Base-by-base conservation (phyloP, 2,329 filamentous ascomycete genomes). In the Fusarium staphyleae region DNA sequence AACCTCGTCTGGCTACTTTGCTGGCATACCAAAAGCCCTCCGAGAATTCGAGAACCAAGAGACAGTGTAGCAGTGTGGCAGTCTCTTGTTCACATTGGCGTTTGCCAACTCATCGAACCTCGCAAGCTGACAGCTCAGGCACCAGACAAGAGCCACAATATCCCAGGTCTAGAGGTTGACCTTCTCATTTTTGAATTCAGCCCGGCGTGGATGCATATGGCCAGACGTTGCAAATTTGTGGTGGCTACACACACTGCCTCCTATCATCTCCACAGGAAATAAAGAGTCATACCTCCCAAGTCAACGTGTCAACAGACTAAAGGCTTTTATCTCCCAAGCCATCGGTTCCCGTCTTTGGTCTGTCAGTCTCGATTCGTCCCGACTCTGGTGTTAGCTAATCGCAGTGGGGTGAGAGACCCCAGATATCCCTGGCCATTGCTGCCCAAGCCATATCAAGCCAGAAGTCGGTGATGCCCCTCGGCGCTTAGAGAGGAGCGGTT, bases 221-320 rank as follows among this genome's bases (percentile, higher is more conserved):
- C 14, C 33, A 26, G 37, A 6, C 14, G 34, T 48, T 48, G 18
- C 26, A n/a, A 9, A 35, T 35, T 34, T 22, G 22, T 22, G 14
- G 43, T 32, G 32, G 32, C 41, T 44, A 33, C 35, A 37, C 13
- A 15, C 19, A 18, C 12, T 32, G 32, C 33, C n/a, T 39, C 33
- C 19, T 22, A 6, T 15, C 5, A 18, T 42, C 42, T 32, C 42
- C 33, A 16, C 26, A 33, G 22, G 42, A 54, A 36, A 32, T 32
- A 62, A 62, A 22, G 57, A 60, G 57, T 55, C 53, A 62, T 57
- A 58, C 30, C 15, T 36, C 9, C 13, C 34, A 19, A 13, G 34
- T 6, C 32, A 62, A 58, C 57, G 57, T 60, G 57, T 62, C 57
- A 60, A 57, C 43, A 45, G 39, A 32, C 42, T 42, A 59, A 28